Evolutionary conservation across 106 monocot genomes (phyloP).

Genomic region (Dendrobium officinale): DNA sequence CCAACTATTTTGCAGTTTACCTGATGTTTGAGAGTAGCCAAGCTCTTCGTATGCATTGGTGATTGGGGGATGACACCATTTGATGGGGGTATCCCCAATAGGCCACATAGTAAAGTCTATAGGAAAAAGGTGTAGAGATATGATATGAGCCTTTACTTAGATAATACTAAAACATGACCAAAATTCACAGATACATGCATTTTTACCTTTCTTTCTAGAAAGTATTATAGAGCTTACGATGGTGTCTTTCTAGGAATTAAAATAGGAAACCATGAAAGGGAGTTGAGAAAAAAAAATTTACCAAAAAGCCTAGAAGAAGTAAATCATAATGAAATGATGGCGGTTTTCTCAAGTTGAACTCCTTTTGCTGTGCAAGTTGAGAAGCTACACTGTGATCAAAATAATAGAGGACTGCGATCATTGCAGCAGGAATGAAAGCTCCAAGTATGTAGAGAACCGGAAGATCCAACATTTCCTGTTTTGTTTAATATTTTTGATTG

Average conservation of each 20-base stretch:
- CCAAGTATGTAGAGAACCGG: constrained; percentile 65
- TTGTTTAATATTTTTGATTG: neutral
- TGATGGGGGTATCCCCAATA: constrained; percentile 60
- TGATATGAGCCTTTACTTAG: neutral
- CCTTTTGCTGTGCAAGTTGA: constrained; percentile 69
- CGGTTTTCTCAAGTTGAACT: constrained; percentile 71
- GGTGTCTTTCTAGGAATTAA: too few species aligned
- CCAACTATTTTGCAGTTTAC: constrained; percentile 16
- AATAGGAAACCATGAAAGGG: too few species aligned
- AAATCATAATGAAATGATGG: constrained; percentile 77
- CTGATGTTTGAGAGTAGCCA: constrained; percentile 74
- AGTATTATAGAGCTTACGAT: neutral
- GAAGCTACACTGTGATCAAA: constrained; percentile 83
- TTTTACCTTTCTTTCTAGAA: too few species aligned
- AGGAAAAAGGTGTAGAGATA: neutral
- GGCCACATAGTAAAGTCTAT: constrained; percentile 62
- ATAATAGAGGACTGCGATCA: constrained; percentile 73
- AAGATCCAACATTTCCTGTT: constrained; percentile 59
- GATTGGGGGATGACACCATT: constrained; percentile 79
- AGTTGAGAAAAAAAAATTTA: neutral
- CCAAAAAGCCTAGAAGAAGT: constrained; percentile 17
- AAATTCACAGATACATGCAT: neutral
- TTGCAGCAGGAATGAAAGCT: constrained; percentile 76
- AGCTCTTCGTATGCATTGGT: constrained; percentile 71
- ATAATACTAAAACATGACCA: neutral